phyloP scores from a whole-genome alignment of 2,329 filamentous ascomycete species.

The Clonostachys rhizophaga region DNA sequence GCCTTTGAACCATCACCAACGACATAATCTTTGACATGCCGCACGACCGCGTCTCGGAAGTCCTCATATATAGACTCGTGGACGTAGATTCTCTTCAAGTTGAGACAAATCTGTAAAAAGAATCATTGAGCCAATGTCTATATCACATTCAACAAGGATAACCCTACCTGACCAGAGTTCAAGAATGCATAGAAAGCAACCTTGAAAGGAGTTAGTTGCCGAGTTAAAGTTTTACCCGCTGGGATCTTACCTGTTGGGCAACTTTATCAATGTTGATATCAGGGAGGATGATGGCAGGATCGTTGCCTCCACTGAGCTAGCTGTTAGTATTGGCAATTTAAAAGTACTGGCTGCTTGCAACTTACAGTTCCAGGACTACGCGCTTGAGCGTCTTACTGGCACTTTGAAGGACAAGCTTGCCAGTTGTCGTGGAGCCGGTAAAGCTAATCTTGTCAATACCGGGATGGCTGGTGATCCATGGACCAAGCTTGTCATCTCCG shows the following conservation, averaged over 20 bases:
- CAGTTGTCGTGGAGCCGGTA: constrained; percentile 54
- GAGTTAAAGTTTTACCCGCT: too few relatives aligned
- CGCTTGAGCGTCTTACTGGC: constrained; percentile 3
- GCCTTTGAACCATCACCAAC: constrained; percentile 34
- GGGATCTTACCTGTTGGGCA: too few relatives aligned
- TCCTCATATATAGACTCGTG: constrained; percentile 51
- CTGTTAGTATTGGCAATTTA: too few relatives aligned
- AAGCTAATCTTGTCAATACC: constrained; percentile 58
- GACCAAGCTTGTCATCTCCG: constrained; percentile 56
- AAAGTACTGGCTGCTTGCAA: too few relatives aligned
- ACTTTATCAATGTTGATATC: constrained; percentile 45
- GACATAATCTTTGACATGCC: constrained; percentile 14
- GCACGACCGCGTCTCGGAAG: constrained; percentile 18
- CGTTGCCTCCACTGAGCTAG: constrained; percentile 42
- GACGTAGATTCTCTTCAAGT: constrained; percentile 55
- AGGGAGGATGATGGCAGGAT: constrained; percentile 27
- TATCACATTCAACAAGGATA: too few relatives aligned
- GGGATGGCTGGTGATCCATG: constrained; percentile 49
- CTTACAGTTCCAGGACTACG: constrained; percentile 2
- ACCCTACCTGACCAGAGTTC: constrained; percentile 37
- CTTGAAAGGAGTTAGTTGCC: constrained; percentile 8
- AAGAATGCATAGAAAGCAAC: constrained; percentile 47
- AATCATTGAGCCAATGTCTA: too few relatives aligned
- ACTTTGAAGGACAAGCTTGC: constrained; percentile 42
- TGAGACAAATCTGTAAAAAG: constrained; percentile 14